These are phyloP conservation scores for Chloromonas sp. DNA, from an alignment of 163 green algal genomes.

Conservation along the genomic window DNA sequence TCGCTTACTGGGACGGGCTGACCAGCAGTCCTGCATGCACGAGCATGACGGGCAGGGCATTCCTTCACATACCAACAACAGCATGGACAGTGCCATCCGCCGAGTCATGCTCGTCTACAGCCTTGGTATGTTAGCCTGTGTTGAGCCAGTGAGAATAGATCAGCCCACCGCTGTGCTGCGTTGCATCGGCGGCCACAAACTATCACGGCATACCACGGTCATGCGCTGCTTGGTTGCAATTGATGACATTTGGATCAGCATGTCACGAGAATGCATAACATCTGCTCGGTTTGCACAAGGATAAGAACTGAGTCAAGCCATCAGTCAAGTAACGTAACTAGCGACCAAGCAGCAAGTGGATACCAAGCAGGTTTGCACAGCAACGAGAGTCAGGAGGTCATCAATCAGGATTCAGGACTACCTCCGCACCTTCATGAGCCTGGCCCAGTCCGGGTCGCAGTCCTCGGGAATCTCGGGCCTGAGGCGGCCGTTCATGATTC, in stretches of 20 bases:
- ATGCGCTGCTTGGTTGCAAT: background rate
- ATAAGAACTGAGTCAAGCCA: background rate
- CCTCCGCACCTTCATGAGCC: constrained; percentile 32
- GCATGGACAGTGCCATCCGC: too few relatives aligned
- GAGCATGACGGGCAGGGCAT: background rate
- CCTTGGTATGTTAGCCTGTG: too few relatives aligned
- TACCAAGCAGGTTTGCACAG: background rate
- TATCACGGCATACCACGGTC: too few relatives aligned
- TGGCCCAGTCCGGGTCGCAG: constrained; percentile 45
- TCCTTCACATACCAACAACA: background rate
- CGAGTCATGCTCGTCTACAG: too few relatives aligned
- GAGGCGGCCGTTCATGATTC: constrained; percentile 51
- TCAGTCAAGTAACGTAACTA: background rate
- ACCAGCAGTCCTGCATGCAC: constrained; percentile 8
- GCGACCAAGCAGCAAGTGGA: background rate
- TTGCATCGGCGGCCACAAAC: too few relatives aligned
- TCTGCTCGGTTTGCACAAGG: background rate
- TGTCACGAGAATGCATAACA: background rate
- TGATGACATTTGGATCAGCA: background rate
- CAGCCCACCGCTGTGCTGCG: too few relatives aligned
- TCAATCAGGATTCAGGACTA: background rate
- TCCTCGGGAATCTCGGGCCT: constrained; percentile 36
- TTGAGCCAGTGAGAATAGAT: too few relatives aligned
- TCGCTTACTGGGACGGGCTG: background rate
- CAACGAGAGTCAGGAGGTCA: background rate